phyloP scores from a whole-genome alignment of 2,329 filamentous ascomycete genomes.

The Ampelomyces quisqualis region DNA sequence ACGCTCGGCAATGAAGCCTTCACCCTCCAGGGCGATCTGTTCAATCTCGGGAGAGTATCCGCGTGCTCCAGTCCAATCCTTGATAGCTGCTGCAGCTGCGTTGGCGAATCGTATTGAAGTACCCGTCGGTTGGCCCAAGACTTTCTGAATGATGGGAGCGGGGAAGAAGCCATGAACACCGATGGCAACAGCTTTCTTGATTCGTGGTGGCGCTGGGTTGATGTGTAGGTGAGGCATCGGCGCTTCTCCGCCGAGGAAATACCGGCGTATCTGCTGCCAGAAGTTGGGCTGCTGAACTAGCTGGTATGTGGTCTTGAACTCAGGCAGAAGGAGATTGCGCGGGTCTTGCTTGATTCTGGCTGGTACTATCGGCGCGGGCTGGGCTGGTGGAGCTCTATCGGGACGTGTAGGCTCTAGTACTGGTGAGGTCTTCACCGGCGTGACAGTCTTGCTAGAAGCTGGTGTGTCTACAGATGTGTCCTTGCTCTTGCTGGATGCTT shows the following conservation, averaged over 20 bases:
- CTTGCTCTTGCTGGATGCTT: constrained; percentile 23
- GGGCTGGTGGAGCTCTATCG: constrained; percentile 30
- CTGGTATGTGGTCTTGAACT: constrained; percentile 67
- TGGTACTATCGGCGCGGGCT: constrained; percentile 27
- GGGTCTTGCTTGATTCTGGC: constrained; percentile 39
- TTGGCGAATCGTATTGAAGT: constrained; percentile 93
- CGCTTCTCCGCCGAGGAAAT: constrained; percentile 52
- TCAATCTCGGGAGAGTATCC: constrained; percentile 81
- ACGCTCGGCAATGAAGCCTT: constrained; percentile 85
- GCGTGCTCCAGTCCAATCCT: constrained; percentile 70
- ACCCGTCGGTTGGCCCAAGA: constrained; percentile 92
- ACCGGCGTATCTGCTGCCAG: constrained; percentile 46
- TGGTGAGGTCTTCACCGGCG: constrained; percentile 32
- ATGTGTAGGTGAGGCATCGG: constrained; percentile 69
- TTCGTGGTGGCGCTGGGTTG: constrained; percentile 65
- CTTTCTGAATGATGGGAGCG: constrained; percentile 78
- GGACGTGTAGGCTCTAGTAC: constrained; percentile 28
- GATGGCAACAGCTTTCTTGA: constrained; percentile 87
- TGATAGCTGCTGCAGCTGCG: constrained; percentile 79
- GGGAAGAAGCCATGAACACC: constrained; percentile 95
- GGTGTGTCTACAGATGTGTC: constrained; percentile 21
- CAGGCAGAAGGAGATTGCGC: constrained; percentile 68
- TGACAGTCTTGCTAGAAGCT: constrained; percentile 42
- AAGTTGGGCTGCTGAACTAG: constrained; percentile 48
- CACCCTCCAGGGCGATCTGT: constrained; percentile 90